Evolutionary conservation across 495 filamentous ascomycete genomes (phyloP).

Genomic region (Penicillium cosmopolitanum): DNA sequence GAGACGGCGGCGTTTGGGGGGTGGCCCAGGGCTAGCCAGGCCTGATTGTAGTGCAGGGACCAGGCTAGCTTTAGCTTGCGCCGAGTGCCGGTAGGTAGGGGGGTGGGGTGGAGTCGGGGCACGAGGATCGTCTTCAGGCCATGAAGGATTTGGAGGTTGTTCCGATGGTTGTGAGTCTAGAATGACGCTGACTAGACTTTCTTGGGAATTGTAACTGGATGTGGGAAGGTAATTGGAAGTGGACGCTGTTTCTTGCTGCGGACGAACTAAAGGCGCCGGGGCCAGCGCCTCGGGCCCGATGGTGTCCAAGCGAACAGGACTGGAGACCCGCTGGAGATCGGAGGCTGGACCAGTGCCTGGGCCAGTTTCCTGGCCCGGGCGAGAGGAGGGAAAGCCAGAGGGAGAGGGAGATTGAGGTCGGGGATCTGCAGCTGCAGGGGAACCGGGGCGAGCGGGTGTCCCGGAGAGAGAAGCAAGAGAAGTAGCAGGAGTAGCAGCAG

Average conservation of each 20-base stretch:
- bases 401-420: background rate
- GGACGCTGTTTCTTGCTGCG: background rate
- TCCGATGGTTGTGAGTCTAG: slow-evolving; percentile 45
- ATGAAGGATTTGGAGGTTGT: background rate
- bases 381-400: background rate
- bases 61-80: background rate
- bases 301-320: background rate
- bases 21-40: too few species aligned
- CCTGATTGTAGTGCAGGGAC: background rate
- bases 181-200: slow-evolving; percentile 50
- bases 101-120: background rate
- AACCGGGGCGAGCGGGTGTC: background rate
- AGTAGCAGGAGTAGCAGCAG: background rate
- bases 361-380: background rate
- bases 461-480: background rate
- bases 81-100: background rate
- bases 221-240: slow-evolving; percentile 1
- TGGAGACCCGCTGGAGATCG: slow-evolving; percentile 9
- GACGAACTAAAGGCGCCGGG: slow-evolving; percentile 9
- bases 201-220: slow-evolving; percentile 35
- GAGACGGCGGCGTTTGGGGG: slow-evolving; percentile 4
- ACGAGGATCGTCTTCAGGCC: background rate
- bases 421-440: background rate
- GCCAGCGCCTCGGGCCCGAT: slow-evolving; percentile 14
- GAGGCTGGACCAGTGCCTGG: background rate